Base-by-base conservation (phyloP, 2,329 filamentous ascomycete genomes). In the Fusarium continuum region DNA sequence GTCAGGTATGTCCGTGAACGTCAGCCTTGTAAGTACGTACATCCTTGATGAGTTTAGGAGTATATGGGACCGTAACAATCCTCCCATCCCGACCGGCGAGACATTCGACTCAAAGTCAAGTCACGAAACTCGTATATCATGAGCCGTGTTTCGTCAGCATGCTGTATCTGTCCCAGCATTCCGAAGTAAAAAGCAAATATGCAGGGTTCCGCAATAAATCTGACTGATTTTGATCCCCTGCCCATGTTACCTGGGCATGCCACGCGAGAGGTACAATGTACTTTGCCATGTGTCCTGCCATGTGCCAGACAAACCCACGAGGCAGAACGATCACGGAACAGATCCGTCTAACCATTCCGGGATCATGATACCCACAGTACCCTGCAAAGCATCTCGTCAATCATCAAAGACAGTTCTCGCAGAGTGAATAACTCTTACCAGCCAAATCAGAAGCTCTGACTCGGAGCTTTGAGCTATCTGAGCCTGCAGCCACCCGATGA, bases 231-330 rank as follows among this genome's bases (percentile, higher is more conserved):
- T 38, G 26, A 51, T 65, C 35, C 56, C 61, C 47, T 62, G 58
- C 53, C 50, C 45, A 45, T 47, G 34, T 25, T 58, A 31, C n/a
- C n/a, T n/a, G n/a, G n/a, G n/a, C 43, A 26, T 58, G 45, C 55
- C 59, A 56, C 45, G 44, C 36, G 52, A 59, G 51, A 60, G 35
- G 68, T 70, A 67, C 62, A 63, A 63, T 49, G 32, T 70, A 70
- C 68, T 67, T 70, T 55, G 68, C 68, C 68, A 70, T 71, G 68
- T 70, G 68, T 50, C 46, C 55, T 28, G 48, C 54, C 57, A 68
- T 50, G 50, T 54, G 34, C 16, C 43, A 52, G 32, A 36, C 14
- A 47, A 49, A 36, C 38, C 63, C 45, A 64, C 53, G 55, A 67
- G 58, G 40, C 41, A 51, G 50, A 65, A 64, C 55, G 63, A 66